Base-by-base conservation (phyloP, 148 eudicot genomes). In the Rhododendron mucronatum region DNA sequence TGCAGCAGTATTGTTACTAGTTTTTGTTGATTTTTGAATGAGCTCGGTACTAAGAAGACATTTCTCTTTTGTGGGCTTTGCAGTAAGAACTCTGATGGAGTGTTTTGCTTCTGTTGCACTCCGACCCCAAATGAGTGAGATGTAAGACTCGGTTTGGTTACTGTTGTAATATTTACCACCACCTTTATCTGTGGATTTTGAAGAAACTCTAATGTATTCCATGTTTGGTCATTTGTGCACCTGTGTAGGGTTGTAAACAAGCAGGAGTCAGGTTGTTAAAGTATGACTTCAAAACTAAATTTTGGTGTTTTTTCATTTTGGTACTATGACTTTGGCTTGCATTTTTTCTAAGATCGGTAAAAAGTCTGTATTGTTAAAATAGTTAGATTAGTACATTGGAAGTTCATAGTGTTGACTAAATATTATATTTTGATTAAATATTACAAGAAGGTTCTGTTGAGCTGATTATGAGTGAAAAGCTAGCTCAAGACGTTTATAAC, bases 31-130 rank as follows among this genome's bases (percentile, higher is more conserved):
- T 33, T 75, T 75, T 1, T 1, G 2, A 79, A 8, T 20, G n/a
- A 48, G 18, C n/a, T 51, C 26, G 21, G 35, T 28, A 13, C 9
- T 30, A 12, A n/a, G 37, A 35, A 35, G 30, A 21, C 15, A 51
- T 33, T 57, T 63, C 44, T 15, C 47, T 63, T n/a, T 67, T 48
- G 53, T 83, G 51, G 41, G 45, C 45, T 83, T 53, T 91, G 92
- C 92, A 93, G 93, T 93, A 93, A 86, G 95, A 93, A 87, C 92
- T 93, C 50, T 93, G 86, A 88, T 82, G 74, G 28, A 35, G n/a
- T 57, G 71, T 37, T 55, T 28, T 44, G 80, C 79, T 4, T 77
- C 30, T 77, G 10, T n/a, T n/a, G n/a, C n/a, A 77, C 80, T 77
- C 51, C 16, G 33, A 33, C 33, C 33, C 33, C 33, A 33, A 33